phyloP scores from a whole-genome alignment of 768 basidiomycete species.

The Lactarius indigo region DNA sequence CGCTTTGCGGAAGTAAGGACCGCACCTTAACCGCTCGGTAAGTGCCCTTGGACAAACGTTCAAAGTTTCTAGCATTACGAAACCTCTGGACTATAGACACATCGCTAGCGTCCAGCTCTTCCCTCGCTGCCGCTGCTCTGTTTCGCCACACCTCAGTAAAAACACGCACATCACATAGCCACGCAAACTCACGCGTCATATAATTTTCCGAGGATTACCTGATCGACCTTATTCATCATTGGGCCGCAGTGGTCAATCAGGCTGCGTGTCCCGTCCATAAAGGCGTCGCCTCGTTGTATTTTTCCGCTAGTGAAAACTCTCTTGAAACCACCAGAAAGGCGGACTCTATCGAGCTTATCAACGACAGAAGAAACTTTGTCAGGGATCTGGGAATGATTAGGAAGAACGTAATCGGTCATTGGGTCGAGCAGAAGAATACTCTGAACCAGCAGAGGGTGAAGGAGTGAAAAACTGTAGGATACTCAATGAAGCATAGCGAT shows the following conservation, averaged over 20 bases:
- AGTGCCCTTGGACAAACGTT: not conserved
- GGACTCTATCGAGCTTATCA: not conserved
- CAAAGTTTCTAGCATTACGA: not conserved
- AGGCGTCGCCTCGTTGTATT: not conserved
- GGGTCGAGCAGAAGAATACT: not conserved
- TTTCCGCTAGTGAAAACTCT: not conserved
- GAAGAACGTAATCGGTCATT: not conserved
- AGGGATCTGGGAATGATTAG: accelerated
- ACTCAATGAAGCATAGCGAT: not conserved
- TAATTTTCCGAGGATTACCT: accelerated
- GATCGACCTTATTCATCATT: not conserved
- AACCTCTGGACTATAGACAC: not conserved
- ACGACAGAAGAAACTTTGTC: accelerated
- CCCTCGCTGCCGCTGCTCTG: not conserved
- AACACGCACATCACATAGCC: not conserved
- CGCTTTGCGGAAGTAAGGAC: not conserved
- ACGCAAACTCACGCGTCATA: not conserved
- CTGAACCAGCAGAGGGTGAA: not conserved
- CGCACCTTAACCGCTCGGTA: not conserved
- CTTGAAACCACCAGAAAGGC: not conserved
- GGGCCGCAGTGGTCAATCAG: not conserved
- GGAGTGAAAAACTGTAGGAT: not conserved
- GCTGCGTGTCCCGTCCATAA: not conserved
- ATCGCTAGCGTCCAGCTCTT: not conserved
- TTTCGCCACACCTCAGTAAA: not conserved